phyloP scores from a whole-genome alignment of 305 asterid species.

The Fraxinus latifolia region DNA sequence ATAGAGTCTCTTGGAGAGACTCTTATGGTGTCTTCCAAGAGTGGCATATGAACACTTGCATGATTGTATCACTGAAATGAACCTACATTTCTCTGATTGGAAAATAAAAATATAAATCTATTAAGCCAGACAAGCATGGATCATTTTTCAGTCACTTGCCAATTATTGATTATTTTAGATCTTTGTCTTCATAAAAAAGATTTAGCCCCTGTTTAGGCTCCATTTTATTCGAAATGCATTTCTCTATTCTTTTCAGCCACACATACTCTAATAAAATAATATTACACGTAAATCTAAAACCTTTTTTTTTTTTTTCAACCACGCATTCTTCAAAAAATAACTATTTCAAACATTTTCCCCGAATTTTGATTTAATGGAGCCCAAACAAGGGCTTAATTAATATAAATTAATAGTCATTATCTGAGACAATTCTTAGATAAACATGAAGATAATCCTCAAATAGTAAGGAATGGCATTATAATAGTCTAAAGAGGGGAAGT shows the following conservation, averaged over 20 bases:
- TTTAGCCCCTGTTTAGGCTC: neutral
- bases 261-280: neutral
- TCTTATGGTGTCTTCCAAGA: neutral
- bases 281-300: no score
- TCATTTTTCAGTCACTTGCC: neutral
- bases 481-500: conserved; percentile 12
- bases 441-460: conserved; percentile 14
- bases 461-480: conserved; percentile 2
- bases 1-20: neutral
- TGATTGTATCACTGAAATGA: conserved; percentile 8
- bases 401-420: conserved; percentile 7
- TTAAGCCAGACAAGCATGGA: neutral
- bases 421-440: neutral
- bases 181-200: conserved; percentile 1
- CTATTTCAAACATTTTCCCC: neutral
- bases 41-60: conserved; percentile 8
- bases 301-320: neutral
- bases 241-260: neutral
- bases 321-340: neutral
- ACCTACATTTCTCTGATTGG: conserved; percentile 3
- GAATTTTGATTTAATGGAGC: neutral
- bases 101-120: conserved; percentile 14
- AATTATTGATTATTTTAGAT: neutral
- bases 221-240: neutral
- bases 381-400: neutral